Percentiles rank a stretch among this genome's conserved stretches.
Conservation (phyloP, 2,329 filamentous ascomycete genomes). For the Hymenoscyphus salicellus region DNA sequence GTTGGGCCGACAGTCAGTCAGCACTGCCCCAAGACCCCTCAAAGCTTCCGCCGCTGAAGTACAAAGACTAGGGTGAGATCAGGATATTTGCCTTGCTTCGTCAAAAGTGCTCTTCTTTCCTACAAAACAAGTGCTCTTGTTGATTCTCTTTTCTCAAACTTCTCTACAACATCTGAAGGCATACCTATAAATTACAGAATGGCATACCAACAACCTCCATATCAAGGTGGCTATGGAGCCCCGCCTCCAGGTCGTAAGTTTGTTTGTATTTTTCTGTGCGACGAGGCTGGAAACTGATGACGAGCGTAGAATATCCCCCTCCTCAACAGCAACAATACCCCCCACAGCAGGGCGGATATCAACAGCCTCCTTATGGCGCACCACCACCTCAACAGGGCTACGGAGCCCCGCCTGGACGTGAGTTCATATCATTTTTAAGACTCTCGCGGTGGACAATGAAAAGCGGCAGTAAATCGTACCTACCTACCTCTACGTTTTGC, state of each 20-base stretch:
- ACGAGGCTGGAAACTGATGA: slow-evolving; percentile 4
- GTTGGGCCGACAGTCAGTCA: background rate
- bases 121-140: background rate
- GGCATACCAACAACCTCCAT: slow-evolving; percentile 25
- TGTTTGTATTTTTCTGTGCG: background rate
- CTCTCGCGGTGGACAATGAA: no score
- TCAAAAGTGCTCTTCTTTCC: no score
- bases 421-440: slow-evolving; percentile 9
- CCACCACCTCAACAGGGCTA: slow-evolving; percentile 5
- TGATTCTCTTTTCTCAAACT: background rate
- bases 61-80: slow-evolving; percentile 5
- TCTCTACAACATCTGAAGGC: background rate
- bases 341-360: slow-evolving; percentile 9
- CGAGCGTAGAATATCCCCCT: slow-evolving; percentile 10
- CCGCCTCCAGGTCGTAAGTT: slow-evolving; percentile 22
- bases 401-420: slow-evolving; percentile 17
- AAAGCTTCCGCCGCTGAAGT: background rate
- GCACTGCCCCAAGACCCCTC: background rate
- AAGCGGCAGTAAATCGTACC: no score
- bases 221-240: slow-evolving; percentile 17
- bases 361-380: slow-evolving; percentile 7
- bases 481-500: no score
- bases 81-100: background rate
- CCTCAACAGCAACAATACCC: slow-evolving; percentile 3
- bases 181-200: slow-evolving; percentile 13